Base-by-base conservation (phyloP, 1,284 basidiomycete species). In the Boletus sp. region DNA sequence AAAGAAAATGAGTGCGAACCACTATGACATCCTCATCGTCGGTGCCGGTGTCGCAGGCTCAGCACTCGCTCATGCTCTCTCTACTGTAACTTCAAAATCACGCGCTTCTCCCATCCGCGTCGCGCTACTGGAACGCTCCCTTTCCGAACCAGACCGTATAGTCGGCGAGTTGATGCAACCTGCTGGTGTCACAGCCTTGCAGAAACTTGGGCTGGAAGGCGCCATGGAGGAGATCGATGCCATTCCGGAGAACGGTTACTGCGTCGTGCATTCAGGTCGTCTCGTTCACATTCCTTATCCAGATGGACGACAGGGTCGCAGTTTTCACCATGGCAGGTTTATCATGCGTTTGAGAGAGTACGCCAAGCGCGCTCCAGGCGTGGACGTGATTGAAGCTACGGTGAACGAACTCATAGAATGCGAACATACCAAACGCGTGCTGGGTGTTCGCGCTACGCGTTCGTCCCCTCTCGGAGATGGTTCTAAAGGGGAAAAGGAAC, bases 151-250 rank as follows among this genome's bases (percentile, higher is more conserved):
- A 0, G 93, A 98, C 75, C 81, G 95, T 20, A 98, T 99, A 58
- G 95, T 99, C 32, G 95, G 96, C 30, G 96, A 99, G 69, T 82
- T 99, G 1, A 74, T 99, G 17, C 95, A 99, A 63, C 96, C 96
- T 0, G 94, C 90, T 1, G 96, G 96, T 5, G 84, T 94, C 17
- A 74, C 76, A 4, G 85, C 92, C 0, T 72, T 99, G 41, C 70
- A 81, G 52, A 71, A 80, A 46, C 80, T 99, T 16, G 94, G 93
- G 2, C 69, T 99, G 58, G 80, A 82, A 44, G 72, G 72, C 5
- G 81, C 80, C 49, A 71, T 97, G 38, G 87, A 95, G 26, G 84
- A 79, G 17, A 96, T 99, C 49, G 95, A 94, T 66, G 86, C 94
- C 1, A 78, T 94, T 13, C 83, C 84, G 0, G 87, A 86, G 10